These are phyloP conservation scores for Meira nashicola DNA, from an alignment of 1,284 basidiomycete genomes.

Conservation along the genomic window DNA sequence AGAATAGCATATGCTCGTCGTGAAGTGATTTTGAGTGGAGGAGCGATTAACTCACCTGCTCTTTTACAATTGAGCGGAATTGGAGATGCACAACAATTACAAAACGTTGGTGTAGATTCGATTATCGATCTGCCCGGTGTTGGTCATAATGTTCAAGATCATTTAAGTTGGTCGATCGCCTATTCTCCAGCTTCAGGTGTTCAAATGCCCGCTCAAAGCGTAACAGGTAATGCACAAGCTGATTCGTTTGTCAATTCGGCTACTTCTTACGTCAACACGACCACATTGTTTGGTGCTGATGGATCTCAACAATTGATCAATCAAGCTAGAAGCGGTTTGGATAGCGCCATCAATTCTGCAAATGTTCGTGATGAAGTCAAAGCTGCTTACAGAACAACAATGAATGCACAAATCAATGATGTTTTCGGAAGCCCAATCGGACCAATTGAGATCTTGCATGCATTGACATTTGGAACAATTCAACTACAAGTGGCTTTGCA, in stretches of 20 bases:
- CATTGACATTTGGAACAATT: conserved; percentile 27
- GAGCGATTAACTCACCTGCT: conserved; percentile 56
- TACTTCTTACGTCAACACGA: conserved; percentile 64
- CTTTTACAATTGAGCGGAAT: conserved; percentile 69
- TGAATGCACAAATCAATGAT: conserved; percentile 58
- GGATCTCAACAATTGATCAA: conserved; percentile 42
- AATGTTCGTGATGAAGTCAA: conserved; percentile 60
- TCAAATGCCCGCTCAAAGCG: conserved; percentile 47
- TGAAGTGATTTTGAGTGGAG: conserved; percentile 60
- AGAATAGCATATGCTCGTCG: conserved; percentile 59
- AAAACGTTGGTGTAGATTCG: conserved; percentile 19
- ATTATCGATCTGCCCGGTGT: conserved; percentile 26
- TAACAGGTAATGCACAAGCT: conserved; percentile 55
- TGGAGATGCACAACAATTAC: conserved; percentile 53
- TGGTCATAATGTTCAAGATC: conserved; percentile 43
- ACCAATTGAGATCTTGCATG: conserved; percentile 35
- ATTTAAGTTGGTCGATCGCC: conserved; percentile 54
- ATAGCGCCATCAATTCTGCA: conserved; percentile 54
- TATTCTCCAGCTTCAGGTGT: conserved; percentile 19
- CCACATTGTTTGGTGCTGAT: conserved; percentile 57
- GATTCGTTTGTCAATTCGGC: conserved; percentile 67
- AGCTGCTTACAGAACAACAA: conserved; percentile 65
- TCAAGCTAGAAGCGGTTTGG: conserved; percentile 53
- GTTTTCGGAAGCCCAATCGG: conserved; percentile 36
- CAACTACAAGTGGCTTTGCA: conserved; percentile 62